Base-by-base conservation (phyloP, 2,329 filamentous ascomycete genomes). In the Neofusicoccum ribis region DNA sequence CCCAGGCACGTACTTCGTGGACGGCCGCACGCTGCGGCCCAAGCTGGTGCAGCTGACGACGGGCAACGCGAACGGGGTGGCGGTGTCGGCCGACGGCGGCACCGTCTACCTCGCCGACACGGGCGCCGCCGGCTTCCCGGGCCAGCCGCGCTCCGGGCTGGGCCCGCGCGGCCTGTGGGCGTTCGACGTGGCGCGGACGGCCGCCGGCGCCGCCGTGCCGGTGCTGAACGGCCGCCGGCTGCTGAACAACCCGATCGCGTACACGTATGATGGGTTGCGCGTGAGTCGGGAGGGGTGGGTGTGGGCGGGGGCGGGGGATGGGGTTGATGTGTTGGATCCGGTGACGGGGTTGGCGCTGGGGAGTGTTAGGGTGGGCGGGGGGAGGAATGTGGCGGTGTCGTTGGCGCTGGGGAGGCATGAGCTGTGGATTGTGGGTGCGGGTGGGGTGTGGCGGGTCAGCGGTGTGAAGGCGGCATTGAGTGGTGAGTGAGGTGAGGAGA, bases 281-380 rank as follows among this genome's bases (percentile, higher is more conserved):
- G 63, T 56, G 49, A 66, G 64, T 31, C 46, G 39, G 37, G 63
- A 65, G 47, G 65, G 67, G 3, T 64, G 65, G 34, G 31, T 68
- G 20, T 69, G 68, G 20, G 66, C 60, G 11, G 66, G 68, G 34
- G 64, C 67, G 17, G 64, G 67, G n/a, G 66, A 69, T 39, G 65
- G 65, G 15, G 66, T 69, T 11, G 68, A 68, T 44, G 65, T 69
- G 31, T 65, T 69, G 52, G 63, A 67, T 66, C 66, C n/a, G n/a
- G n/a, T n/a, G n/a, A n/a, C n/a, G n/a, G n/a, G n/a, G n/a, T n/a
- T n/a, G n/a, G n/a, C n/a, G n/a, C n/a, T n/a, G n/a, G n/a, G n/a
- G n/a, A n/a, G n/a, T n/a, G n/a, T n/a, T n/a, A n/a, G n/a, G n/a
- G n/a, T n/a, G n/a, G n/a, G n/a, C n/a, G n/a, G n/a, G n/a, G n/a